Evolutionary conservation across 805 yeast species (phyloP).

Genomic region (Ogataea nitratoaversa): DNA sequence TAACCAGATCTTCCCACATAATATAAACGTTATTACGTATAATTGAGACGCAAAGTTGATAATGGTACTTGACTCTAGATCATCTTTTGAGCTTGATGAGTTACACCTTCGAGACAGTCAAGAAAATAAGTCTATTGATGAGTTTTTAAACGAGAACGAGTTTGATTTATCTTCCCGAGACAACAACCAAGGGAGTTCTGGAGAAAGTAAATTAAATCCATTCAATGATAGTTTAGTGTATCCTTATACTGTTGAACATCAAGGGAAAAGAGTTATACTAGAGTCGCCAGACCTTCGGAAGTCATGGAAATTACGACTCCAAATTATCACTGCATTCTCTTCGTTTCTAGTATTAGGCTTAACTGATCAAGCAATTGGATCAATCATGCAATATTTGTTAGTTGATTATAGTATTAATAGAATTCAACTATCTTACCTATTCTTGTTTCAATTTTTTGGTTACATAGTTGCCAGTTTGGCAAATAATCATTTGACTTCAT

Average conservation of each 20-base stretch:
- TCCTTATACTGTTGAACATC: constrained; percentile 9
- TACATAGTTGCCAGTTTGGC: constrained; percentile 49
- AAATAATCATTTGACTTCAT: constrained; percentile 38
- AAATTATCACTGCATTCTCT: constrained; percentile 36
- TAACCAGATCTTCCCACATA: no score
- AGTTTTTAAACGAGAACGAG: constrained; percentile 5
- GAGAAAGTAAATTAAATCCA: neutral
- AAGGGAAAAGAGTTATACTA: constrained; percentile 25
- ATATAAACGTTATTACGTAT: no score
- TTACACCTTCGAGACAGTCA: constrained; percentile 3
- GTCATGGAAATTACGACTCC: constrained; percentile 37
- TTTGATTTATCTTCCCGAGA: neutral
- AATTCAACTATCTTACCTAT: constrained; percentile 43
- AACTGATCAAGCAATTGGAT: constrained; percentile 58
- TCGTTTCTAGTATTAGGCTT: constrained; percentile 48
- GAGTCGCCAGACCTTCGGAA: constrained; percentile 38
- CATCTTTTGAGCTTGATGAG: constrained; percentile 7
- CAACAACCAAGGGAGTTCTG: neutral
- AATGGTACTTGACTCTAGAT: neutral
- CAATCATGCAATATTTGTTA: constrained; percentile 51
- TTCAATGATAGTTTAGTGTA: neutral
- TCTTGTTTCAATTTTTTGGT: constrained; percentile 50
- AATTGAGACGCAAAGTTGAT: no score
- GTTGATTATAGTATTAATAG: constrained; percentile 45
- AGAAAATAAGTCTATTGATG: constrained; percentile 7